Evolutionary conservation across 2,329 filamentous ascomycete species (phyloP), one percentile per base, ranked within the genome.

Genomic region (Calonectria montana): DNA sequence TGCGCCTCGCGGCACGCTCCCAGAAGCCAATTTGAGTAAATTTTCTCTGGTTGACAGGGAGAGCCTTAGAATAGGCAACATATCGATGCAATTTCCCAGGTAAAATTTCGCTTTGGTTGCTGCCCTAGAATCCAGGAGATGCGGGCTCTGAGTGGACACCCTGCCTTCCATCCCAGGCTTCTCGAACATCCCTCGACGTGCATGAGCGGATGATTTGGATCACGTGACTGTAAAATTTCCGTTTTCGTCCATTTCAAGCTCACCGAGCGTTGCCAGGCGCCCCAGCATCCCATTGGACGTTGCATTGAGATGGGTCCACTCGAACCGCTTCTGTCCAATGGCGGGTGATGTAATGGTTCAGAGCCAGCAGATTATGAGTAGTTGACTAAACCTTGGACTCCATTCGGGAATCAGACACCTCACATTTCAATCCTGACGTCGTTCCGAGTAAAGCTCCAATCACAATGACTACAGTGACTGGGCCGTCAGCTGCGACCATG

Each of bases 151-250:
- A 15, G 35, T 43, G 65, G 39, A 23, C 57, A 48, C 41, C 23
- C 57, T 64, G 29, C 57, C 57, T 67, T 67, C 41, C 55, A 45
- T 47, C 64, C 45, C 35, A 25, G 43, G 13, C 45, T 70, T 71
- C 64, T 67, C 39, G 69, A 59, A 71, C 64, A 41, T 67, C 37
- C 47, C n/a, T 27, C 27, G 27, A 50, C 64, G 67, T 66, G 69
- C 68, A 70, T 67, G 29, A 31, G 69, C 69, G 21, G 69, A 31
- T 23, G 29, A 23, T 16, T 16, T 18, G 4, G 21, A 27, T 72
- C 70, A 72, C 70, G 70, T 72, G 70, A 72, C n/a, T 45, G 2
- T 10, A 13, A 45, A 65, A 62, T 65, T 72, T 50, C 70, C 66
- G 18, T 53, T 61, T 71, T 71, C 65, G 70, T 65, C 65, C 57